Evolutionary conservation across 192 early-diverging fungal genomes (phyloP).

Genomic region (Backusella liffmaniae): DNA sequence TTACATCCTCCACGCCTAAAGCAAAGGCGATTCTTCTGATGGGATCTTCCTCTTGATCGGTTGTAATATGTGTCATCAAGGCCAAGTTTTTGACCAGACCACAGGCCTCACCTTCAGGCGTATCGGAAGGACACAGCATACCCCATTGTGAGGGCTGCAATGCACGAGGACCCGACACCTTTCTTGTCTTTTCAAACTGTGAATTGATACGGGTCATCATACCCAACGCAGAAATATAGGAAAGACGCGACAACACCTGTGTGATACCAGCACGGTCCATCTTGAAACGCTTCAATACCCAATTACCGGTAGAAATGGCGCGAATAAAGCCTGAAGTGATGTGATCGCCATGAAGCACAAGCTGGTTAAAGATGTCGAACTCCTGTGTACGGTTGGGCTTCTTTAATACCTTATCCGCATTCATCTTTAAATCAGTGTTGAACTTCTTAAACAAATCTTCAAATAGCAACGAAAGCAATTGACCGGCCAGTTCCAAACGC

Average conservation of each 20-base stretch:
- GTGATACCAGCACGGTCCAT: constrained; percentile 99
- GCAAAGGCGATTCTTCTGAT: constrained; percentile 76
- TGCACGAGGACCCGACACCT: constrained; percentile 94
- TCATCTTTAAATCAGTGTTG: constrained; percentile 82
- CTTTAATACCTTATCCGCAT: constrained; percentile 90
- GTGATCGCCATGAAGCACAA: constrained; percentile 69
- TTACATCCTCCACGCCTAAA: constrained; percentile 92
- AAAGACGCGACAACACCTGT: constrained; percentile 89
- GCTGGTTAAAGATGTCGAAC: constrained; percentile 83
- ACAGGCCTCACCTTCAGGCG: constrained; percentile 98
- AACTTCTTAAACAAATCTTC: constrained; percentile 98
- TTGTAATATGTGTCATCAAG: constrained; percentile 98
- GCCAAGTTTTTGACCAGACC: constrained; percentile 97
- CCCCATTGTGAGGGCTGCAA: constrained; percentile 98
- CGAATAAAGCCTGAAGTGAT: constrained; percentile 92
- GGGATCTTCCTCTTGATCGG: constrained; percentile 84
- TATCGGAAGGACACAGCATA: constrained; percentile 96
- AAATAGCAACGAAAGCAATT: constrained; percentile 89
- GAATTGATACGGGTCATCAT: constrained; percentile 97
- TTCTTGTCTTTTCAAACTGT: constrained; percentile 98
- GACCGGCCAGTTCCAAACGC: constrained; percentile 94
- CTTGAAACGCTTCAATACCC: constrained; percentile 98
- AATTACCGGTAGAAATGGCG: constrained; percentile 96
- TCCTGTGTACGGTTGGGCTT: constrained; percentile 82
- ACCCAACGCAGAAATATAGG: constrained; percentile 92